Conservation (phyloP, 352 stramenopile genomes). For the Peronospora belbahrii region DNA sequence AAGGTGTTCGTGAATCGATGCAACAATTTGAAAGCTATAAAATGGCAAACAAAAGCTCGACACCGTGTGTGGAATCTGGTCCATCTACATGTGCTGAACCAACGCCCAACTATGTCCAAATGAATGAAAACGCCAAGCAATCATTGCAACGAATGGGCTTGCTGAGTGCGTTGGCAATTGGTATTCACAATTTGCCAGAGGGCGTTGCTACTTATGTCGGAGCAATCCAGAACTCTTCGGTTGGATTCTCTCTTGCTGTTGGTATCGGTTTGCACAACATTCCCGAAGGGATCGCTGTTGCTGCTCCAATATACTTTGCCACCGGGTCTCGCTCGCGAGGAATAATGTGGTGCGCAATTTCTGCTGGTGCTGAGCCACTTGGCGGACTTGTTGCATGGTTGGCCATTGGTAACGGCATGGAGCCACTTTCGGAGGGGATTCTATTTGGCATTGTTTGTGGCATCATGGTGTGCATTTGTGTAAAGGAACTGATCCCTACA, state of each 20-base stretch:
- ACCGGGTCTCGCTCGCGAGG: slow-evolving; percentile 88
- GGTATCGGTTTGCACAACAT: slow-evolving; percentile 96
- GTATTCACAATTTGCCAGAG: slow-evolving; percentile 93
- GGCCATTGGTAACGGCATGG: slow-evolving; percentile 69
- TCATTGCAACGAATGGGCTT: slow-evolving; percentile 79
- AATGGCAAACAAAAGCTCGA: background rate
- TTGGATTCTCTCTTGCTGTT: slow-evolving; percentile 89
- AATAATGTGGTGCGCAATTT: slow-evolving; percentile 89
- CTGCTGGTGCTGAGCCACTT: slow-evolving; percentile 81
- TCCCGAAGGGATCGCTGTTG: slow-evolving; percentile 91
- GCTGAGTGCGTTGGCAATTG: slow-evolving; percentile 89
- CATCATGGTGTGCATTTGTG: slow-evolving; percentile 92
- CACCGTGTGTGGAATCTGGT: slow-evolving; percentile 16
- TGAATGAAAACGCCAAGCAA: slow-evolving; percentile 22
- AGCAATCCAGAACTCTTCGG: slow-evolving; percentile 79
- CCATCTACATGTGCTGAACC: background rate
- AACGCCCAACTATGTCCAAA: slow-evolving; percentile 8
- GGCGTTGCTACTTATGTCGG: slow-evolving; percentile 92
- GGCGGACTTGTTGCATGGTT: slow-evolving; percentile 84
- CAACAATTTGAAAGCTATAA: slow-evolving; percentile 20
- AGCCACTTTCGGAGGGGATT: slow-evolving; percentile 57
- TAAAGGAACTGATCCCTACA: slow-evolving; percentile 88
- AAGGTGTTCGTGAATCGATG: slow-evolving; percentile 31
- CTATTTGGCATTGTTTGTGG: slow-evolving; percentile 89
- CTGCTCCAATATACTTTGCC: slow-evolving; percentile 95